These are phyloP conservation scores for Colletotrichum higginsianum DNA, from an alignment of 2,329 filamentous ascomycete genomes.

Conservation along the genomic window DNA sequence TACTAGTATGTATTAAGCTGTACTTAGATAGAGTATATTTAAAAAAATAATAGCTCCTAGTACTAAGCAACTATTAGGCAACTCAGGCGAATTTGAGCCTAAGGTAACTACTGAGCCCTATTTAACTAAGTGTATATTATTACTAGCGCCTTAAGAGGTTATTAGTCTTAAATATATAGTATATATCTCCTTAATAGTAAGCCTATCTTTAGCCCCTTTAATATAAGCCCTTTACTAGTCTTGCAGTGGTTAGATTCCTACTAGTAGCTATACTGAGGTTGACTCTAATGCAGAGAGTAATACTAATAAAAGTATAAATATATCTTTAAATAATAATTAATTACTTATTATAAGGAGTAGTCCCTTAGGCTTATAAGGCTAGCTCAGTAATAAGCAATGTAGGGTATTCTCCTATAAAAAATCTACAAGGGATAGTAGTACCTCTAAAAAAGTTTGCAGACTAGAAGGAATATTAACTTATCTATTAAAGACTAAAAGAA, in stretches of 20 bases:
- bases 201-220: background rate
- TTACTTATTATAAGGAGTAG: background rate
- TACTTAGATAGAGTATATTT: background rate
- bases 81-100: background rate
- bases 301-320: background rate
- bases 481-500: background rate
- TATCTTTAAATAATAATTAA: constrained; percentile 1
- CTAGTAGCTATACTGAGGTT: background rate
- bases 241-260: background rate
- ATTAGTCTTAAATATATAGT: background rate
- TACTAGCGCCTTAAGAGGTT: background rate
- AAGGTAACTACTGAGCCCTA: background rate
- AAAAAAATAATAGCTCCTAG: background rate
- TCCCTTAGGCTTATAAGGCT: background rate
- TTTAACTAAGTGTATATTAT: background rate
- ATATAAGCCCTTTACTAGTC: background rate
- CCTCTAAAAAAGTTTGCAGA: background rate
- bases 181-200: background rate
- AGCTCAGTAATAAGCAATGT: background rate
- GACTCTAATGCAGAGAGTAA: background rate
- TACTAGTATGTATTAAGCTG: background rate
- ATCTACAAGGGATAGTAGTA: background rate
- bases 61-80: background rate
- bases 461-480: background rate
- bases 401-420: background rate